Evolutionary conservation across 1,139 yeast genomes (phyloP).

Genomic region (Zygosaccharomyces pseudobailii): DNA sequence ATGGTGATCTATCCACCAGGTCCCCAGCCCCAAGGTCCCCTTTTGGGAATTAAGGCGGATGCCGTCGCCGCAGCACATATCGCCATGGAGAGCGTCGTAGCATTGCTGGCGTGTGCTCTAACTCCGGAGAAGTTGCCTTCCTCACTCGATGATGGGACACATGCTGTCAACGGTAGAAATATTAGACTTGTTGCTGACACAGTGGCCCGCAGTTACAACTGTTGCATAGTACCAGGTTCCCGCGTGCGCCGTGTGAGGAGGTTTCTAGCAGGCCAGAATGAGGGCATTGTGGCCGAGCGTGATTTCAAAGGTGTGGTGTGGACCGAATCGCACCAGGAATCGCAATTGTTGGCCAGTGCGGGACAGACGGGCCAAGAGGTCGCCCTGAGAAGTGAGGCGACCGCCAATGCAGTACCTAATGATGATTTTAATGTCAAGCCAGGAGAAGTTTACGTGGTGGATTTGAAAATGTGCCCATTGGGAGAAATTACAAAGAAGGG

Average conservation of each 20-base stretch:
- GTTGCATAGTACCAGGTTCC: slow-evolving; percentile 86
- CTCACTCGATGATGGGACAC: slow-evolving; percentile 26
- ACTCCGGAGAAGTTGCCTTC: slow-evolving; percentile 69
- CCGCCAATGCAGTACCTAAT: slow-evolving; percentile 53
- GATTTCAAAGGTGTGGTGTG: slow-evolving; percentile 92
- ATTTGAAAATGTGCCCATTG: slow-evolving; percentile 73
- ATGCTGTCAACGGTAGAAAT: slow-evolving; percentile 55
- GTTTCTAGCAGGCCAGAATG: slow-evolving; percentile 93
- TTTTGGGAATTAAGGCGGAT: slow-evolving; percentile 81
- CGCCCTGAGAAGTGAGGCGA: slow-evolving; percentile 35
- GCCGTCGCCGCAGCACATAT: slow-evolving; percentile 84
- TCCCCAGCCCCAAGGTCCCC: slow-evolving; percentile 63
- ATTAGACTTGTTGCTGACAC: slow-evolving; percentile 75
- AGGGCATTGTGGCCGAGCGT: slow-evolving; percentile 82
- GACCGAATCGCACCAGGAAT: slow-evolving; percentile 81
- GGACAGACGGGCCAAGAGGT: slow-evolving; percentile 13
- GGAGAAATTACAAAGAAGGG: slow-evolving; percentile 53
- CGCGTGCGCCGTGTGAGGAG: slow-evolving; percentile 87
- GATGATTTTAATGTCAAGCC: slow-evolving; percentile 67
- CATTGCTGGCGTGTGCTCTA: slow-evolving; percentile 67
- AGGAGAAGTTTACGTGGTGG: slow-evolving; percentile 86
- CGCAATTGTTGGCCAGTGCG: slow-evolving; percentile 42
- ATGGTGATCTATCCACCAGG: slow-evolving; percentile 66
- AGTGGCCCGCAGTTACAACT: slow-evolving; percentile 73
- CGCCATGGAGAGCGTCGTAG: slow-evolving; percentile 77